phyloP scores from a whole-genome alignment of 345 rosid genomes.

The Hypericum perforatum region DNA sequence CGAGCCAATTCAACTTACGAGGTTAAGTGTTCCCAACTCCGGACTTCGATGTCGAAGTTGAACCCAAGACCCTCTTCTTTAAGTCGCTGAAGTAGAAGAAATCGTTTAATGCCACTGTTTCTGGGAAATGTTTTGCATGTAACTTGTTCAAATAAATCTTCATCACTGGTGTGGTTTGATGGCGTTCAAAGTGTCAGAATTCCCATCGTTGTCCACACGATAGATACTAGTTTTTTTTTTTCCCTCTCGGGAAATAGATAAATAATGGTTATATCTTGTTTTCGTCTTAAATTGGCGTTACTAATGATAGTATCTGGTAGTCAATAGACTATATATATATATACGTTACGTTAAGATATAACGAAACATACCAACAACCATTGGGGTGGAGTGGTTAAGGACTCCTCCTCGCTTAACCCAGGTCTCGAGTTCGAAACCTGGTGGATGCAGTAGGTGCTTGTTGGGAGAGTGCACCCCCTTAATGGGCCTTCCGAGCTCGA shows the following conservation, averaged over 20 bases:
- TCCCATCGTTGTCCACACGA: not conserved
- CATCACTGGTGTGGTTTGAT: not conserved
- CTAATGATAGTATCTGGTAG: not conserved
- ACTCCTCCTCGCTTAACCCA: no score
- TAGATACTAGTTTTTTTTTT: not conserved
- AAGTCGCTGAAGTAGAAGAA: constrained; percentile 12
- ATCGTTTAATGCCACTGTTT: constrained; percentile 12
- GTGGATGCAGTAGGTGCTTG: no score
- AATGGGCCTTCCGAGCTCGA: no score
- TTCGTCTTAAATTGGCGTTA: not conserved
- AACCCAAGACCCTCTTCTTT: constrained; percentile 10
- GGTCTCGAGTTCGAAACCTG: no score
- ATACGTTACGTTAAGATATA: no score
- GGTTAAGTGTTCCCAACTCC: not conserved
- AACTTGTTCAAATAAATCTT: not conserved
- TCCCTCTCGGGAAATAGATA: not conserved
- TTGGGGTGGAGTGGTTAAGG: no score
- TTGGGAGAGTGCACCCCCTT: no score
- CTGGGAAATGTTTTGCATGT: not conserved
- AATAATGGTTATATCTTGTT: not conserved
- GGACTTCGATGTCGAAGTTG: constrained; percentile 4
- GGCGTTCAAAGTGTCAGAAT: not conserved
- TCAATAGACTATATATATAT: no score
- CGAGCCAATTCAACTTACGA: constrained; percentile 8
- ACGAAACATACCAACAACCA: no score